A percentile compares a stretch with the other conserved stretches of the same genome.
phyloP scores from a whole-genome alignment of 1,284 basidiomycete genomes.

The Trametes polyzona region DNA sequence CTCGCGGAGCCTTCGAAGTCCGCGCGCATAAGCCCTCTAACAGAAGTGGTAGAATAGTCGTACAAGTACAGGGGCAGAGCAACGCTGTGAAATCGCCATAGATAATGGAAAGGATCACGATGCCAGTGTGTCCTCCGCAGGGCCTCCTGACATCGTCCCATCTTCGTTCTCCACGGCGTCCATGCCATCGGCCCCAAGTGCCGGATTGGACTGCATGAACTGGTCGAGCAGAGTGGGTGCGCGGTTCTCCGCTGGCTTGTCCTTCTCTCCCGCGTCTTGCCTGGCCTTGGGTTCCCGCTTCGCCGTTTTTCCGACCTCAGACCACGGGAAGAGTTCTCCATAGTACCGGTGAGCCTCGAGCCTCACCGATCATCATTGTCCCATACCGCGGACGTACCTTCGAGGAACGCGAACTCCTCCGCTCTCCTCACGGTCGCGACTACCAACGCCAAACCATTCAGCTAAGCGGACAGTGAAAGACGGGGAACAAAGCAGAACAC shows the following conservation, averaged over 20 bases:
- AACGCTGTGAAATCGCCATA: background rate
- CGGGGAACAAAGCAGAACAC: background rate
- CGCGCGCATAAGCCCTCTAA: too few relatives aligned
- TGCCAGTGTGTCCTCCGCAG: background rate
- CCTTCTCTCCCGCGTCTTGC: slow-evolving; percentile 22
- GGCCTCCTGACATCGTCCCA: slow-evolving; percentile 33
- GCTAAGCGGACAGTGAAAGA: background rate
- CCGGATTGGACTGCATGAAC: slow-evolving; percentile 26
- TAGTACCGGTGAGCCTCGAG: background rate
- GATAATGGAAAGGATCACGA: background rate
- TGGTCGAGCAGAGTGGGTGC: slow-evolving; percentile 46
- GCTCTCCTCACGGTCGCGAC: slow-evolving; percentile 63
- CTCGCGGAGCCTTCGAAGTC: too few relatives aligned
- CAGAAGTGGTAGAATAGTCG: too few relatives aligned
- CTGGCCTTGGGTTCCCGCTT: slow-evolving; percentile 46
- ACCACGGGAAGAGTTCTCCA: slow-evolving; percentile 60
- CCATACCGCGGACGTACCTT: slow-evolving; percentile 43
- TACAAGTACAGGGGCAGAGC: background rate
- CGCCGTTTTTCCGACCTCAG: slow-evolving; percentile 39
- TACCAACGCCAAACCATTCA: slow-evolving; percentile 30
- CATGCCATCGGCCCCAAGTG: slow-evolving; percentile 6
- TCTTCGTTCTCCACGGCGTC: slow-evolving; percentile 35
- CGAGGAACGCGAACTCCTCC: slow-evolving; percentile 77
- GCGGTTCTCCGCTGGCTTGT: slow-evolving; percentile 16
- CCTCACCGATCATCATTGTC: too few relatives aligned